Percentiles rank a stretch among this genome's conserved stretches.
Evolutionary conservation across 164 flowering plant genomes (phyloP).

Genomic region (Kalanchoe fedtschenkoi): DNA sequence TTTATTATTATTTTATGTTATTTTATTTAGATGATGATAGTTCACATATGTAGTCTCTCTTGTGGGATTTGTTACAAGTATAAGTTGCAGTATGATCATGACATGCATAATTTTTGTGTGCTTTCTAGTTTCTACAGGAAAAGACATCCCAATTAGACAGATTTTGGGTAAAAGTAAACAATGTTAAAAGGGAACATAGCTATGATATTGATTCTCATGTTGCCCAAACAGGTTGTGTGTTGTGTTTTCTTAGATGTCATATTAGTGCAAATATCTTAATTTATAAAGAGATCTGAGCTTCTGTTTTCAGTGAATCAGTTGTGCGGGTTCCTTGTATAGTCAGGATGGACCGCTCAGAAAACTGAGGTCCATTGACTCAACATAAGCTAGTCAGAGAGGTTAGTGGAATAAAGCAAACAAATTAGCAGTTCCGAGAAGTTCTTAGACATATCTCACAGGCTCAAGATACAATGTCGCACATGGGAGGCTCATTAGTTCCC

Average conservation of each 20-base stretch:
- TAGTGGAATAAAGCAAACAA: too few species aligned
- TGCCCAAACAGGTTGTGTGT: not conserved
- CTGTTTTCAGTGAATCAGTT: too few species aligned
- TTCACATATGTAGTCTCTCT: not conserved
- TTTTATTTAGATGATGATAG: not conserved
- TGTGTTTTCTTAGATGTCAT: not conserved
- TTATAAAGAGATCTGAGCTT: too few species aligned
- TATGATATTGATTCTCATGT: conserved; percentile 38
- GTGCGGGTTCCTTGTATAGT: too few species aligned
- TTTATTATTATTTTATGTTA: not conserved
- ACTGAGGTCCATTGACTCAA: too few species aligned
- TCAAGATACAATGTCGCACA: too few species aligned
- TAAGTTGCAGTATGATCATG: conserved; percentile 6
- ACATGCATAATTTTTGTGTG: not conserved
- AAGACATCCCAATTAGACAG: conserved; percentile 52
- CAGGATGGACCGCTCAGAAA: too few species aligned
- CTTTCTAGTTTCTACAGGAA: conserved; percentile 55
- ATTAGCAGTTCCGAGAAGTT: too few species aligned
- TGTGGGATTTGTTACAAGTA: not conserved
- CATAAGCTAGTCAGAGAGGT: too few species aligned
- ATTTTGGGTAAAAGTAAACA: conserved; percentile 91
- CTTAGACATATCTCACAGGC: too few species aligned
- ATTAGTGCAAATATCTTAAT: not conserved
- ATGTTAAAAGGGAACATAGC: conserved; percentile 94
- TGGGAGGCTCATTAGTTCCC: too few species aligned